Evolutionary conservation across 2,329 filamentous ascomycete genomes (phyloP).

Genomic region (Cladosporium halotolerans): DNA sequence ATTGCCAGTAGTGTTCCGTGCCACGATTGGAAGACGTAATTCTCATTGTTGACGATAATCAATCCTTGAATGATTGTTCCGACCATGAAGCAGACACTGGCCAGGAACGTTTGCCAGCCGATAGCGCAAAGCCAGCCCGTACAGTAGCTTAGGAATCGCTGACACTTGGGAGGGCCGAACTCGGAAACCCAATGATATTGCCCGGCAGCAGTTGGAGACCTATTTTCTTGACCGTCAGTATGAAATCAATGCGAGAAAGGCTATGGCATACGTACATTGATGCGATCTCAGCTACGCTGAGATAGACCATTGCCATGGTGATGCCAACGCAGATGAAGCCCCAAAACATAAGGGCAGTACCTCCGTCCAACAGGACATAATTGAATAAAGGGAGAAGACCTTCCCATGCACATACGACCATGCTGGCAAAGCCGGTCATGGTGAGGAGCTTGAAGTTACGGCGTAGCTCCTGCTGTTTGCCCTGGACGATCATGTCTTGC

Average conservation of each 20-base stretch:
- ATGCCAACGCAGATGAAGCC: slow-evolving; percentile 27
- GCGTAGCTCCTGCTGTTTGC: slow-evolving; percentile 9
- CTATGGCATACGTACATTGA: slow-evolving; percentile 20
- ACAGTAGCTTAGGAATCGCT: slow-evolving; percentile 42
- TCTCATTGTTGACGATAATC: slow-evolving; percentile 37
- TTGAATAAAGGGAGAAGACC: slow-evolving; percentile 1
- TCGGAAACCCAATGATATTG: slow-evolving; percentile 32
- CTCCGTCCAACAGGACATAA: slow-evolving; percentile 14
- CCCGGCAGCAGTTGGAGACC: slow-evolving; percentile 24
- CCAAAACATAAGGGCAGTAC: slow-evolving; percentile 30
- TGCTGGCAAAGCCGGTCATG: slow-evolving; percentile 23
- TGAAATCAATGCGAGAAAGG: no score
- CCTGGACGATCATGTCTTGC: slow-evolving; percentile 10
- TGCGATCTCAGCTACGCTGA: slow-evolving; percentile 30
- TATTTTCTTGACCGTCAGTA: not conserved
- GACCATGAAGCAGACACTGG: slow-evolving; percentile 12
- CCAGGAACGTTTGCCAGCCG: not conserved
- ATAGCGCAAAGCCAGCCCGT: slow-evolving; percentile 36
- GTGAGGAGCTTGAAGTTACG: slow-evolving; percentile 10
- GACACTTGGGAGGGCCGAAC: slow-evolving; percentile 37
- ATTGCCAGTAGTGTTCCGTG: slow-evolving; percentile 39
- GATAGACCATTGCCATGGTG: slow-evolving; percentile 15
- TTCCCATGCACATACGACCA: slow-evolving; percentile 2
- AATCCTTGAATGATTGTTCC: slow-evolving; percentile 40
- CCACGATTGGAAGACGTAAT: slow-evolving; percentile 38